phyloP scores from a whole-genome alignment of 805 yeast species.

The Candida ascalaphidarum region DNA sequence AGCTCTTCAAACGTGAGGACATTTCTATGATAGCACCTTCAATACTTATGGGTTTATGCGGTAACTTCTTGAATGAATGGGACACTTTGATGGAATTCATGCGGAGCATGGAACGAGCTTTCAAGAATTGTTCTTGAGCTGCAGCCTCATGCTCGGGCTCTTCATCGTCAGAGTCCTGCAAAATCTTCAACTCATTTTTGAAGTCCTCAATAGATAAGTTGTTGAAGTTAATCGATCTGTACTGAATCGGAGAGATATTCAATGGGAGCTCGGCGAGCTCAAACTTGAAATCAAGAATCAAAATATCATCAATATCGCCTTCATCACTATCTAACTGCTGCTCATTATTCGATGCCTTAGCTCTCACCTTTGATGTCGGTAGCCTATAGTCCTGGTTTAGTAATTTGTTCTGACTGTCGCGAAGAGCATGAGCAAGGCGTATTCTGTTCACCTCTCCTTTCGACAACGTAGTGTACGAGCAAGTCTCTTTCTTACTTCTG shows the following conservation, averaged over 20 bases:
- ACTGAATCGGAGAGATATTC: slow-evolving; percentile 10
- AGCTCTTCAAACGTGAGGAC: too few species aligned
- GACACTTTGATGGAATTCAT: too few species aligned
- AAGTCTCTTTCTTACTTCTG: slow-evolving; percentile 15
- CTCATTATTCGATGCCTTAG: too few species aligned
- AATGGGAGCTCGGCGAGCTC: slow-evolving; percentile 14
- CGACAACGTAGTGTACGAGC: slow-evolving; percentile 15
- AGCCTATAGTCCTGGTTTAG: slow-evolving; percentile 15
- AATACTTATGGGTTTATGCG: too few species aligned
- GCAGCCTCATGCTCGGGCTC: too few species aligned
- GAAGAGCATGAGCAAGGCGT: slow-evolving; percentile 16
- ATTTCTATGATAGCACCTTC: too few species aligned
- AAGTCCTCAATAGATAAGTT: slow-evolving; percentile 10
- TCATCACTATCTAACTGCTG: background rate
- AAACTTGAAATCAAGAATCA: slow-evolving; percentile 12
- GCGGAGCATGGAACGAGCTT: too few species aligned
- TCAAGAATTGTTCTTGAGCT: too few species aligned
- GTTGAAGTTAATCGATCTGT: slow-evolving; percentile 15
- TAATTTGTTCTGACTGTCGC: slow-evolving; percentile 18
- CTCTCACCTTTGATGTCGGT: slow-evolving; percentile 20
- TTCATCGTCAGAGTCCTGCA: slow-evolving; percentile 4
- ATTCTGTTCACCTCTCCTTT: slow-evolving; percentile 13
- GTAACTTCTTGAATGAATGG: too few species aligned
- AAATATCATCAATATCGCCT: too few species aligned
- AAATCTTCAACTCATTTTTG: slow-evolving; percentile 9